These are phyloP conservation scores for Prinsepia uniflora DNA, from an alignment of 306 rosid genomes.

Conservation along the genomic window DNA sequence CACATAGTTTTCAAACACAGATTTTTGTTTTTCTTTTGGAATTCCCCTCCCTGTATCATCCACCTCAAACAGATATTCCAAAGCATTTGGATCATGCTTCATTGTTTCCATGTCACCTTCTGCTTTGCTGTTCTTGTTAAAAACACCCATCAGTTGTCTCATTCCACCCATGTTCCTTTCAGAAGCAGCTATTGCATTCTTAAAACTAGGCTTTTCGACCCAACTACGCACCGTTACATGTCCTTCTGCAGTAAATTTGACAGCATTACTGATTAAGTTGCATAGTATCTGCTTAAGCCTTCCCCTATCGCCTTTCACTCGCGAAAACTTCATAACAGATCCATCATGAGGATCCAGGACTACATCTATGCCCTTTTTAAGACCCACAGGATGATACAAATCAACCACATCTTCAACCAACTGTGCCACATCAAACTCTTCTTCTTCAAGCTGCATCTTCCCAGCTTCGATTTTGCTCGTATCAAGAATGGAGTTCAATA, in stretches of 20 bases:
- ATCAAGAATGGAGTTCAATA: slow-evolving; percentile 74
- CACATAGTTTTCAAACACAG: slow-evolving; percentile 70
- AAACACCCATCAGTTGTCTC: slow-evolving; percentile 30
- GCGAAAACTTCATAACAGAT: slow-evolving; percentile 40
- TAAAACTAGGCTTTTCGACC: slow-evolving; percentile 46
- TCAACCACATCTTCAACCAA: slow-evolving; percentile 72
- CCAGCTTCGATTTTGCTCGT: slow-evolving; percentile 85
- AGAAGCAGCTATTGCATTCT: slow-evolving; percentile 36
- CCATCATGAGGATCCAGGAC: slow-evolving; percentile 66
- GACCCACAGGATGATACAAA: slow-evolving; percentile 53
- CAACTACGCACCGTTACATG: slow-evolving; percentile 56
- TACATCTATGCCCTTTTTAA: slow-evolving; percentile 64
- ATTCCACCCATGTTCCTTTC: slow-evolving; percentile 8
- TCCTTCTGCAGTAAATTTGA: slow-evolving; percentile 69
- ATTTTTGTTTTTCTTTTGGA: slow-evolving; percentile 59
- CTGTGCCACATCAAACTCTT: slow-evolving; percentile 56
- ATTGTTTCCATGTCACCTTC: slow-evolving; percentile 26
- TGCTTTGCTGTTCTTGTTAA: slow-evolving; percentile 30
- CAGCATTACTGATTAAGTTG: slow-evolving; percentile 77
- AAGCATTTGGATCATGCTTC: slow-evolving; percentile 29
- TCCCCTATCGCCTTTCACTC: slow-evolving; percentile 68
- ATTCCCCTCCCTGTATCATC: slow-evolving; percentile 91
- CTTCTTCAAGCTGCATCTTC: slow-evolving; percentile 73
- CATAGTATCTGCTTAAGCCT: slow-evolving; percentile 68
- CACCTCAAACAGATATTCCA: slow-evolving; percentile 72